Base-by-base conservation (phyloP, 371 early-diverging fungal species). In the Funneliformis caledonium region DNA sequence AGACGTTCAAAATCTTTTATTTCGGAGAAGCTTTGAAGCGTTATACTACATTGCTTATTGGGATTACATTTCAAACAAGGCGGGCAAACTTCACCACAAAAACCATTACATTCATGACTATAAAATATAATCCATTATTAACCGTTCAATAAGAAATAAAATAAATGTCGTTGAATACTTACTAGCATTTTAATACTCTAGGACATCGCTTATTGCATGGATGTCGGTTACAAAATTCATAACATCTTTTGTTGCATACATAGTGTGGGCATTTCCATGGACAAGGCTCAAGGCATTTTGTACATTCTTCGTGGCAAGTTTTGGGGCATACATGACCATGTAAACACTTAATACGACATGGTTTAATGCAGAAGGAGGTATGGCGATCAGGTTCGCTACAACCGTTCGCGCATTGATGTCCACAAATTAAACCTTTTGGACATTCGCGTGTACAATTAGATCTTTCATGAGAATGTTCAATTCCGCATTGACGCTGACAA, bases 31-130 rank as follows among this genome's bases (percentile, higher is more conserved):
- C 76, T 77, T 11, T 83, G 76, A 7, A 89, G 78, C 14, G 89
- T 82, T 31, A 89, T 89, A 10, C 80, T 61, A 14, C 89, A 89
- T 60, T 69, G 14, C 16, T 81, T 19, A 31, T 84, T 72, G 1
- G 83, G 80, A 37, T 80, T 9, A 37, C 89, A 89, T 10, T 64
- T 42, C 33, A 59, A 80, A 72, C 67, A 65, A 11, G 87, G 87
- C 0, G 89, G 87, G 64, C 89, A 89, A 0, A 81, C 78, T 43
- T 89, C 89, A 14, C 89, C 88, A 73, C 89, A 89, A 12, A 88
- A 64, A 22, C 89, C 89, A 52, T 73, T 16, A 74, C 89, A 89
- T 56, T 19, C 4, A 56, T 56, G 56, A 2, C 87, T 22, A 62
- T 31, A 37, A 31, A 16, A 2, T 4, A 26, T 75, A 42, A n/a